These are phyloP conservation scores for Pleurotus tuoliensis DNA, from an alignment of 768 basidiomycete genomes.

Conservation along the genomic window DNA sequence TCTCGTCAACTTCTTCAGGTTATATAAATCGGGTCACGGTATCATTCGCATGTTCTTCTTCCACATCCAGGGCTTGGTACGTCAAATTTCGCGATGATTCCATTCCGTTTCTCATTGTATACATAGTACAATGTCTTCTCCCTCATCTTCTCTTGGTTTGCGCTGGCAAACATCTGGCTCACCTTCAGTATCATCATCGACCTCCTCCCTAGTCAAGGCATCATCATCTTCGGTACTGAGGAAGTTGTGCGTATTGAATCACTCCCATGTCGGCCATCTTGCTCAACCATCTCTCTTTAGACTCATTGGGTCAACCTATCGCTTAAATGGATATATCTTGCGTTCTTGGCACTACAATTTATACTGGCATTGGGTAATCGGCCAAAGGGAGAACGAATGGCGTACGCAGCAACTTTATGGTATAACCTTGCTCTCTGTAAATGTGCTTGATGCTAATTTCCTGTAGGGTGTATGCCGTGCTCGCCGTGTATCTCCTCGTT, in stretches of 20 bases:
- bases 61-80: conserved; percentile 76
- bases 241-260: conserved; percentile 48
- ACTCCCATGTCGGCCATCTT: no score
- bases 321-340: conserved; percentile 84
- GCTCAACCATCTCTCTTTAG: conserved; percentile 29
- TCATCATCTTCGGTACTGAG: conserved; percentile 69
- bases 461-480: conserved; percentile 76
- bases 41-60: conserved; percentile 95
- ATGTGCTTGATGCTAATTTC: conserved; percentile 21
- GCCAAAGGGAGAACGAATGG: conserved; percentile 81
- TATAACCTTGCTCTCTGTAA: conserved; percentile 23
- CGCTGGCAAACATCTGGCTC: conserved; percentile 88
- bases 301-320: conserved; percentile 85
- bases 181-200: conserved; percentile 97
- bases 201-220: conserved; percentile 55
- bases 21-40: conserved; percentile 85
- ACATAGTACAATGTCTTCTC: conserved; percentile 79
- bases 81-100: background rate
- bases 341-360: conserved; percentile 75
- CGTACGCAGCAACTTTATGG: conserved; percentile 68
- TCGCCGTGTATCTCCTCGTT: conserved; percentile 79
- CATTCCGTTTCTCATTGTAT: background rate
- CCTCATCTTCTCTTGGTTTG: conserved; percentile 90
- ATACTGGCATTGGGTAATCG: conserved; percentile 67
- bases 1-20: conserved; percentile 86